Evolutionary conservation across 2,329 filamentous ascomycete species (phyloP).

Genomic region (Zymoseptoria pseudotritici): DNA sequence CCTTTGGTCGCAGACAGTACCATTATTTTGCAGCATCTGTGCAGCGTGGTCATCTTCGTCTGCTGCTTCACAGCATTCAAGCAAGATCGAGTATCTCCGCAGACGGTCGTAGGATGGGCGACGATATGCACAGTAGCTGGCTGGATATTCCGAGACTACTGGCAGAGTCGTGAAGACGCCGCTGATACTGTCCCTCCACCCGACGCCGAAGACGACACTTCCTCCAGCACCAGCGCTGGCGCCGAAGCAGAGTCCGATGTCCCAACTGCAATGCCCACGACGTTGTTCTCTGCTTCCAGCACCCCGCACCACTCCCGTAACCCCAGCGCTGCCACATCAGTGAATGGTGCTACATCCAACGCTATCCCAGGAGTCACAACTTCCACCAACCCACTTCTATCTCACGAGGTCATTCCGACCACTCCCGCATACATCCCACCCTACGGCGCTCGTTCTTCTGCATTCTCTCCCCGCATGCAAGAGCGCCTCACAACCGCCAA

Average conservation of each 20-base stretch:
- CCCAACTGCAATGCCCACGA: neutral
- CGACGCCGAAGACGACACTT: neutral
- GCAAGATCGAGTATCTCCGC: conserved; percentile 76
- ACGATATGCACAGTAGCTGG: conserved; percentile 76
- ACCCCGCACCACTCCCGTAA: neutral
- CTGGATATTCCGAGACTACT: conserved; percentile 87
- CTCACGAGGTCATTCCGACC: conserved; percentile 18
- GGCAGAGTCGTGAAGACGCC: conserved; percentile 65
- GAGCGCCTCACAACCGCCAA: conserved; percentile 75
- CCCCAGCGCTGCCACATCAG: neutral
- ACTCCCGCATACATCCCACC: conserved; percentile 24
- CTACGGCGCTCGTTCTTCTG: conserved; percentile 32
- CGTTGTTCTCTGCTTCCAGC: neutral
- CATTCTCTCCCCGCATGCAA: conserved; percentile 49
- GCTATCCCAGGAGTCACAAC: conserved; percentile 3
- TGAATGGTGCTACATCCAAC: neutral
- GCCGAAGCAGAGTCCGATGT: neutral
- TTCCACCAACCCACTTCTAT: conserved; percentile 17
- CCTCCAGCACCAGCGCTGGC: neutral
- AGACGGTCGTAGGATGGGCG: conserved; percentile 80
- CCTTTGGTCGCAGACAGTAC: conserved; percentile 89
- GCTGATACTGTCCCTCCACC: conserved; percentile 10
- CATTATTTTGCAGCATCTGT: conserved; percentile 94
- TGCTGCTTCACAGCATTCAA: conserved; percentile 90
- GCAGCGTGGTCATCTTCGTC: conserved; percentile 87